phyloP scores from a whole-genome alignment of 345 rosid species.

The Zanthoxylum bungeanum region DNA sequence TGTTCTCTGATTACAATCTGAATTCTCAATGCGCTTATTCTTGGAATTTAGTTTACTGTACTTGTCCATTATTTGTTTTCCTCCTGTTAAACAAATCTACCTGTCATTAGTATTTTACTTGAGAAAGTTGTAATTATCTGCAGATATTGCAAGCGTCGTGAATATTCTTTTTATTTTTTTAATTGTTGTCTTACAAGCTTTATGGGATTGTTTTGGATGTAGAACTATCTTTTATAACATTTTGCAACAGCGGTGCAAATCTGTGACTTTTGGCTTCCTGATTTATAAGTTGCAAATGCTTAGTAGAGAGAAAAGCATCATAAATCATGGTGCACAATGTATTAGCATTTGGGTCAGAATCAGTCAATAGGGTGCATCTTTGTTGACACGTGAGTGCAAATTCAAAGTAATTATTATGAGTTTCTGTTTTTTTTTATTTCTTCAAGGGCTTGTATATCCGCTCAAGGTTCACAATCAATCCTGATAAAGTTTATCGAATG shows the following conservation, averaged over 20 bases:
- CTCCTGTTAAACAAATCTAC: background rate
- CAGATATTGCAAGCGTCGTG: background rate
- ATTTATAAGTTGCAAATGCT: background rate
- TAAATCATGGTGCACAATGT: background rate
- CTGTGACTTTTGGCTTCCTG: background rate
- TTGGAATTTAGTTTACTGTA: background rate
- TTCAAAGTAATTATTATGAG: background rate
- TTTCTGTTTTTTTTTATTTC: slow-evolving; percentile 10
- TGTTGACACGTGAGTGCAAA: background rate
- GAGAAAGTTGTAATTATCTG: background rate
- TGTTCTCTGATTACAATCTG: background rate
- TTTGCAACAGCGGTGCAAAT: background rate
- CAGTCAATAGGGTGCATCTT: background rate
- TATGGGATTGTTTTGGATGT: background rate
- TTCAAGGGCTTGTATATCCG: slow-evolving; percentile 76
- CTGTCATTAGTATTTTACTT: background rate
- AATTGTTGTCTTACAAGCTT: background rate
- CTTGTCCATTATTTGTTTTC: background rate
- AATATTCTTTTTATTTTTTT: too few relatives aligned
- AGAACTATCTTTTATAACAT: background rate
- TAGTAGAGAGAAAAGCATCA: background rate
- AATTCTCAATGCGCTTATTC: background rate
- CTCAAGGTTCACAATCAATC: slow-evolving; percentile 82
- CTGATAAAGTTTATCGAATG: slow-evolving; percentile 87
- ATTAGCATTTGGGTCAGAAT: background rate